These are phyloP conservation scores for Neurospora sp. DNA, from an alignment of 495 filamentous ascomycete genomes.

Conservation along the genomic window DNA sequence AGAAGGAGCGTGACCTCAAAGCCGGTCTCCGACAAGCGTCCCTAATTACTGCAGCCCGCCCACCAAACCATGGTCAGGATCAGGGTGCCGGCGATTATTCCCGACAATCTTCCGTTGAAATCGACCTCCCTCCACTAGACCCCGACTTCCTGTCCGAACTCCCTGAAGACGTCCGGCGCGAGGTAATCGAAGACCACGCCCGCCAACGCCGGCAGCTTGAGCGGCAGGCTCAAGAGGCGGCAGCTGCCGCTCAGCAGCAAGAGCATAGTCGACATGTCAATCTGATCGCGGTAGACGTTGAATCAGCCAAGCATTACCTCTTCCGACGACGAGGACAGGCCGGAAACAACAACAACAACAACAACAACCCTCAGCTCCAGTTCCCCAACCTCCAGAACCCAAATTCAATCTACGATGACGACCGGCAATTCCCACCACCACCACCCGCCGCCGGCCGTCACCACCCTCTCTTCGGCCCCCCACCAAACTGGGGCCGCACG, in stretches of 20 bases:
- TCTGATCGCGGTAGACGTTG: background rate
- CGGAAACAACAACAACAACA: background rate
- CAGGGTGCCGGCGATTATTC: background rate
- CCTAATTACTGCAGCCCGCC: background rate
- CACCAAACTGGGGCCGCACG: background rate
- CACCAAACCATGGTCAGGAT: background rate
- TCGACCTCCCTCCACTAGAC: constrained; percentile 33
- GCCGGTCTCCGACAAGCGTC: background rate
- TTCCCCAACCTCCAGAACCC: background rate
- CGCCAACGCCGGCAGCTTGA: constrained; percentile 40
- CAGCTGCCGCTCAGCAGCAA: background rate
- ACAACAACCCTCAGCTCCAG: background rate
- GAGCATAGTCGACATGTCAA: background rate
- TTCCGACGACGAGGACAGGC: background rate
- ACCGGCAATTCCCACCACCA: constrained; percentile 5
- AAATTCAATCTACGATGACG: background rate
- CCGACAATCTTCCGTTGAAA: background rate
- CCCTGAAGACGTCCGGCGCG: constrained; percentile 66
- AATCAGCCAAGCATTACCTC: background rate
- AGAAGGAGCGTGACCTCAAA: background rate
- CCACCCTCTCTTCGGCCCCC: constrained; percentile 1
- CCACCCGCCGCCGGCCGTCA: background rate
- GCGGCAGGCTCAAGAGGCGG: constrained; percentile 12
- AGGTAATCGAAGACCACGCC: constrained; percentile 61
- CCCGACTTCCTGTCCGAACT: constrained; percentile 68